These are phyloP conservation scores for Fusarium graminum DNA, from an alignment of 2,329 filamentous ascomycete species.

Conservation along the genomic window DNA sequence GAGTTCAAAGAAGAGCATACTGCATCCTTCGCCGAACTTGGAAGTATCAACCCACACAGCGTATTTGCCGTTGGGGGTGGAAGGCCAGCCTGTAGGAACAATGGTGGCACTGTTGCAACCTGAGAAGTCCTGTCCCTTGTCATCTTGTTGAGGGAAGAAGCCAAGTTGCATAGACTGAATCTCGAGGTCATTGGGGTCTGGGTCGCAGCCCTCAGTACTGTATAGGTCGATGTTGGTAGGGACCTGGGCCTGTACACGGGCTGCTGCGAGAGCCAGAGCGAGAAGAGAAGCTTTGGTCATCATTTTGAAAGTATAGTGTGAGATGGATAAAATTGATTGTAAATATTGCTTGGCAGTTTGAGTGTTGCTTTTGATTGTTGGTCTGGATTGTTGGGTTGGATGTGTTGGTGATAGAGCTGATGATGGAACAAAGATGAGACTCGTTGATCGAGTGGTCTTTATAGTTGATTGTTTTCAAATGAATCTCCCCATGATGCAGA, in stretches of 20 bases:
- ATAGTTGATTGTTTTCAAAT: not conserved
- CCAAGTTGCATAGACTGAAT: constrained; percentile 6
- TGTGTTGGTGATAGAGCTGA: not conserved
- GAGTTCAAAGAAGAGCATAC: constrained; percentile 24
- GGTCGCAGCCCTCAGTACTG: not conserved
- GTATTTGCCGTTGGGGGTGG: not conserved
- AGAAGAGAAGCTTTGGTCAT: constrained; percentile 4
- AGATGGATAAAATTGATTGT: not conserved
- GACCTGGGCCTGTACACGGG: constrained; percentile 11
- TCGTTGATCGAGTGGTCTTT: not conserved
- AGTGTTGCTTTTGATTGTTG: no score
- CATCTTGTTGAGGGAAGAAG: not conserved
- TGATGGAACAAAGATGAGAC: not conserved
- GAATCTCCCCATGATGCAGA: not conserved
- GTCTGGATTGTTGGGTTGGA: not conserved
- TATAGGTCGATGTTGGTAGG: not conserved
- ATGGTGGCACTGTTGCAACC: constrained; percentile 3
- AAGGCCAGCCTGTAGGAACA: constrained; percentile 3
- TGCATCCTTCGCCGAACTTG: constrained; percentile 8
- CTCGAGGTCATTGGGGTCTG: constrained; percentile 7
- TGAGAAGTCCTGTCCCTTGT: not conserved
- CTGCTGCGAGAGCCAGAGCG: not conserved
- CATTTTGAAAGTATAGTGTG: not conserved
- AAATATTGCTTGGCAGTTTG: no score
- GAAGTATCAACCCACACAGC: constrained; percentile 16